Evolutionary conservation across 768 basidiomycete genomes (phyloP).

Genomic region (Boletus speciosus): DNA sequence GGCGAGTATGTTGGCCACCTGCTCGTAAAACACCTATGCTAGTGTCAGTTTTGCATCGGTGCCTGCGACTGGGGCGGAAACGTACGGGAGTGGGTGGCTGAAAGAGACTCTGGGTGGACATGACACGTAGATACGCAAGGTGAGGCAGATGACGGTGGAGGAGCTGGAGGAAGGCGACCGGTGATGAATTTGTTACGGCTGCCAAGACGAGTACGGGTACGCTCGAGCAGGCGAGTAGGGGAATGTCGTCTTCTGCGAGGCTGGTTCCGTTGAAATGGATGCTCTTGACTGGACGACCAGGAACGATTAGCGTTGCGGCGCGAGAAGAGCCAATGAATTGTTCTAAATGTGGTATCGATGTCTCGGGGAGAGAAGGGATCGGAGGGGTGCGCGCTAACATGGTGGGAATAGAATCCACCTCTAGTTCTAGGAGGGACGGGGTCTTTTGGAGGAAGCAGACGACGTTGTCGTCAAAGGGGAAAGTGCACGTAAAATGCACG

Average conservation of each 20-base stretch:
- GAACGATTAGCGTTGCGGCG: slow-evolving; percentile 54
- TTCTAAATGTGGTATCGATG: slow-evolving; percentile 42
- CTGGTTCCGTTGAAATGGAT: slow-evolving; percentile 62
- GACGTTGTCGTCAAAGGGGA: slow-evolving; percentile 58
- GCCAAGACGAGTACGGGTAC: slow-evolving; percentile 53
- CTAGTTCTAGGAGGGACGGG: slow-evolving; percentile 53
- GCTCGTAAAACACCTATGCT: slow-evolving; percentile 56
- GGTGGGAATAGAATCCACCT: slow-evolving; percentile 43
- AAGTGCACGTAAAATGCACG: slow-evolving; percentile 54
- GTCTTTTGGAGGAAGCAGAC: slow-evolving; percentile 56
- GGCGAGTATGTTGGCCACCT: slow-evolving; percentile 55
- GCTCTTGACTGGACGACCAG: slow-evolving; percentile 61
- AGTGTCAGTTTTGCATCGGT: slow-evolving; percentile 1
- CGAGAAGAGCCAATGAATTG: slow-evolving; percentile 62
- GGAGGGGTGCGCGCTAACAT: slow-evolving; percentile 19
- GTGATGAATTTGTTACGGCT: slow-evolving; percentile 55
- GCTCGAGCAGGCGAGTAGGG: slow-evolving; percentile 46
- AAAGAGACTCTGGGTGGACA: slow-evolving; percentile 50
- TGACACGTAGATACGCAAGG: slow-evolving; percentile 65
- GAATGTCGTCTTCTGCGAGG: slow-evolving; percentile 54
- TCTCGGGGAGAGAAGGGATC: slow-evolving; percentile 24
- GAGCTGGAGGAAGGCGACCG: slow-evolving; percentile 53
- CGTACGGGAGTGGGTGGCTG: slow-evolving; percentile 49
- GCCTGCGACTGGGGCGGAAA: neutral
- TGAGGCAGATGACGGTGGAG: slow-evolving; percentile 56